Evolutionary conservation across 805 yeast species (phyloP).

Genomic region (Saccharomycopsis oosterbeekiorum): DNA sequence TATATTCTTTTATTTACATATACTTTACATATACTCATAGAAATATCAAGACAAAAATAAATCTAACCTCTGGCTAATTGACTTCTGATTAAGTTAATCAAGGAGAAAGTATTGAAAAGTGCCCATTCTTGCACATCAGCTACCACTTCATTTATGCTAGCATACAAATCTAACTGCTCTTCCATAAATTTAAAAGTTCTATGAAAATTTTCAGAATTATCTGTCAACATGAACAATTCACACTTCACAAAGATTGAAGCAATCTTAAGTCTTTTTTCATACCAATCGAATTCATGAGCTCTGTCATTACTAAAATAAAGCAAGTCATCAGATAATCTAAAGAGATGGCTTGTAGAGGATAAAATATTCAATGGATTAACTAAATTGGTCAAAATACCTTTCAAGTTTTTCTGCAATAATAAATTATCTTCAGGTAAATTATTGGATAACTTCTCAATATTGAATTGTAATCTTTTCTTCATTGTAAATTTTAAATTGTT

Average conservation of each 20-base stretch:
- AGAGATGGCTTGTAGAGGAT: slow-evolving; percentile 55
- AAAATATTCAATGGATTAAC: slow-evolving; percentile 51
- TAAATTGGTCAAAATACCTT: slow-evolving; percentile 43
- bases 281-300: slow-evolving; percentile 80
- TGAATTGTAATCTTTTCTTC: slow-evolving; percentile 32
- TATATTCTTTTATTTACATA: too few species aligned
- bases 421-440: slow-evolving; percentile 14
- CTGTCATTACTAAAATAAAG: slow-evolving; percentile 69
- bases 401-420: slow-evolving; percentile 26
- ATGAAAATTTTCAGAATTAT: slow-evolving; percentile 42
- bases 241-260: slow-evolving; percentile 61
- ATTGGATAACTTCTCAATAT: slow-evolving; percentile 17
- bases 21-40: neutral
- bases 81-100: slow-evolving; percentile 61
- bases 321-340: slow-evolving; percentile 72
- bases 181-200: slow-evolving; percentile 60
- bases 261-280: slow-evolving; percentile 68
- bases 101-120: slow-evolving; percentile 40
- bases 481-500: slow-evolving; percentile 36
- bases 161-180: slow-evolving; percentile 44
- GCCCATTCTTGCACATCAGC: slow-evolving; percentile 67
- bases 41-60: too few species aligned
- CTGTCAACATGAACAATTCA: slow-evolving; percentile 76
- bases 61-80: slow-evolving; percentile 52
- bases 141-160: slow-evolving; percentile 49